phyloP scores from a whole-genome alignment of 2,329 filamentous ascomycete genomes.

The Talaromyces marneffei region DNA sequence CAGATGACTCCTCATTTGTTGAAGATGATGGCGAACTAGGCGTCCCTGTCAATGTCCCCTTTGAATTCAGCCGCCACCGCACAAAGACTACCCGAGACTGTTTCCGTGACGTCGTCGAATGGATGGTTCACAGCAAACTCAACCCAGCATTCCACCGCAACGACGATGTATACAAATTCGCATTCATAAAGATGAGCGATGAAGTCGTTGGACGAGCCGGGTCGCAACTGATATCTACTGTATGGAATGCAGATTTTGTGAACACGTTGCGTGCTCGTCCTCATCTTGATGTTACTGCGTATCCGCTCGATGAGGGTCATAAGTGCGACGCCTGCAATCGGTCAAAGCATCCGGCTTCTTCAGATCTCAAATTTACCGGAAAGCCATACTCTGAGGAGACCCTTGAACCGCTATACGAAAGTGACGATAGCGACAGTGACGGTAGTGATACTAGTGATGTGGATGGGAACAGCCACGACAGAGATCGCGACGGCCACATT shows the following conservation, averaged over 20 bases:
- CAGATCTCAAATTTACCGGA: conserved; percentile 57
- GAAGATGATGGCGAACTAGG: conserved; percentile 58
- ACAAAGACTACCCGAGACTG: conserved; percentile 65
- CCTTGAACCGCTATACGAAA: conserved; percentile 56
- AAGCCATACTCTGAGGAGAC: conserved; percentile 61
- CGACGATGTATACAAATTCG: conserved; percentile 60
- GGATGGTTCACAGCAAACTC: conserved; percentile 74
- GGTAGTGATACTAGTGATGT: conserved; percentile 20
- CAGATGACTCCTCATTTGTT: conserved; percentile 61
- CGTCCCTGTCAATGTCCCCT: conserved; percentile 55
- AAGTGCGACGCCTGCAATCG: conserved; percentile 68
- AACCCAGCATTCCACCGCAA: conserved; percentile 62
- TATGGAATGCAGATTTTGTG: conserved; percentile 64
- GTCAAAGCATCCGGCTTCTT: conserved; percentile 61
- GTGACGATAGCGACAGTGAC: conserved; percentile 38
- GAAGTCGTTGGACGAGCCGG: conserved; percentile 62
- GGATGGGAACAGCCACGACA: not conserved
- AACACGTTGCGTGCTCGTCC: conserved; percentile 61
- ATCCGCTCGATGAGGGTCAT: conserved; percentile 41
- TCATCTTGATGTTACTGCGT: conserved; percentile 47
- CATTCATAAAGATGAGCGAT: conserved; percentile 66
- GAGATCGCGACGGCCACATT: conserved; percentile 33
- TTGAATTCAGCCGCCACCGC: conserved; percentile 62
- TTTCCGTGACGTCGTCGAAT: conserved; percentile 69
- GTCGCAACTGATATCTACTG: conserved; percentile 66